Evolutionary conservation across 2,329 filamentous ascomycete species (phyloP), one percentile per base, ranked within the genome.

Genomic region (Bipolaris bicolor): DNA sequence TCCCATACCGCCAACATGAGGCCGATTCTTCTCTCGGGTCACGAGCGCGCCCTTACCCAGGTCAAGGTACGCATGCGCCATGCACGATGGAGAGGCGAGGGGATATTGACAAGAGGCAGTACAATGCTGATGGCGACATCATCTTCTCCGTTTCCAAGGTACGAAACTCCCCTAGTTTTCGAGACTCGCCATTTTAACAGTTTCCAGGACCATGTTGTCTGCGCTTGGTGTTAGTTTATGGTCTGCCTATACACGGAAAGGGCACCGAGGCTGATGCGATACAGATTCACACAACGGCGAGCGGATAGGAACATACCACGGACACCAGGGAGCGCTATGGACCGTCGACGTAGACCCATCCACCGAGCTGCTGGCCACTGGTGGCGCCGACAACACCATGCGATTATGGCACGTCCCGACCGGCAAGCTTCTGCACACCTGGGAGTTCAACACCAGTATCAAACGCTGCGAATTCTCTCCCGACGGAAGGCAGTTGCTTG

Each of bases 381-480:
- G 95, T 72, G 95, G 93, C 70, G 95, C 95, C 79, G 95, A 99
- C 83, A 98, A 98, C 85, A 97, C 94, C 43, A 94, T 99, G 80
- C 88, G 93, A 74, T 85, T 99, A 73, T 99, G 95, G 95, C 92
- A 99, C 77, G 86, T 97, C 77, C 90, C 92, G 85, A 90, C 90
- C 15, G 95, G 95, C 76, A 91, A 91, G 77, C 89, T 91, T 77
- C 86, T 99, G 74, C 97, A 98, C 88, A 91, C 90, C 55, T 99
- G 95, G 95, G 93, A 99, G 69, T 97, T 97, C 81, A 88, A 90
- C 59, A 98, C 95, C 43, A 92, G 93, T 65, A 92, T 99, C 79
- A 98, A 99, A 88, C 88, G 95, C 72, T 93, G 97, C 78, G 94
- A 97, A 81, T 99, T 99, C 84, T 93, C 88, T 76, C 90, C 96